These are phyloP conservation scores for Clarireedia paspali DNA, from an alignment of 2,329 filamentous ascomycete species.

Conservation along the genomic window DNA sequence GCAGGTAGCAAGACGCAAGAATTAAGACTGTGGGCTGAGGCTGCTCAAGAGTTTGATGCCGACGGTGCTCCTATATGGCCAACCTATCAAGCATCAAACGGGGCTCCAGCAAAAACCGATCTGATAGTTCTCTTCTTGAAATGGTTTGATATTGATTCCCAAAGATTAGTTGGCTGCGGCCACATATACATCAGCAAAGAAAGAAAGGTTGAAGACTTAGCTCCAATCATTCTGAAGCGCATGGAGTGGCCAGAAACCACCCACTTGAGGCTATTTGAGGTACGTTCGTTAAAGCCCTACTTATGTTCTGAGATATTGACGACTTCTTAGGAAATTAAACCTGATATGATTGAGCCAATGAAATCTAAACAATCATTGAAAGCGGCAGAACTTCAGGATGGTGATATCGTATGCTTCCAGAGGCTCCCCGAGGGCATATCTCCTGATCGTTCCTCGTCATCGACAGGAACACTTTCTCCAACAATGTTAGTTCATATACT, in stretches of 20 bases:
- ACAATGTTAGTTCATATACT: no score
- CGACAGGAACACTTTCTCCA: no score
- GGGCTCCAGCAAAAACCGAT: conserved; percentile 48
- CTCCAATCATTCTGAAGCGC: conserved; percentile 66
- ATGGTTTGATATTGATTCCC: conserved; percentile 73
- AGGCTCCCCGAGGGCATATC: conserved; percentile 43
- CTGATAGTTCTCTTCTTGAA: conserved; percentile 84
- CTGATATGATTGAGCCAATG: conserved; percentile 91
- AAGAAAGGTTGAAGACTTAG: conserved; percentile 80
- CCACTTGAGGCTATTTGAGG: conserved; percentile 69
- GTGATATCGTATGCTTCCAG: conserved; percentile 95
- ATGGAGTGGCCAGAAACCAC: conserved; percentile 83
- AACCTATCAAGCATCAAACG: conserved; percentile 49
- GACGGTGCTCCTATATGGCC: conserved; percentile 70
- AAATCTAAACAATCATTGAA: conserved; percentile 86
- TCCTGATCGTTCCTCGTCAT: conserved; percentile 1
- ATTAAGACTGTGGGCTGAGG: conserved; percentile 83
- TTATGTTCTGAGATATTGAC: conserved; percentile 15
- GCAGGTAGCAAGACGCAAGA: conserved; percentile 57
- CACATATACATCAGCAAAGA: conserved; percentile 83
- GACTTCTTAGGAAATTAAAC: conserved; percentile 72
- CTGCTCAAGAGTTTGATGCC: conserved; percentile 55
- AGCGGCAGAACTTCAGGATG: conserved; percentile 90
- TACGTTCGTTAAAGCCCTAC: conserved; percentile 27
- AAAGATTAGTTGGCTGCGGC: conserved; percentile 68